Evolutionary conservation across 1,284 basidiomycete genomes (phyloP).

Genomic region (Golubevia sp.): DNA sequence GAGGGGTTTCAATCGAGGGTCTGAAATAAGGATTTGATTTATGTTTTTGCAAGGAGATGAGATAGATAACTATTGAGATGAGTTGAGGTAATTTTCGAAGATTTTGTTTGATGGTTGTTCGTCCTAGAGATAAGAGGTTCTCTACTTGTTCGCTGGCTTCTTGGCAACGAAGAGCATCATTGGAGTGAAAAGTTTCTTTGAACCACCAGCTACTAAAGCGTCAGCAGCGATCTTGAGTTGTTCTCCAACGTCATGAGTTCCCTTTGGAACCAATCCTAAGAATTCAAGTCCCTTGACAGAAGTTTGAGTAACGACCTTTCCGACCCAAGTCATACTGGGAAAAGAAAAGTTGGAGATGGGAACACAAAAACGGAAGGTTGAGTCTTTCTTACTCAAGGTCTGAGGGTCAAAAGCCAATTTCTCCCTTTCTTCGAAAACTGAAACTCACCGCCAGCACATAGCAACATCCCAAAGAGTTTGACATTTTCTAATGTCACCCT

Average conservation of each 20-base stretch:
- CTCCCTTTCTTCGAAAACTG: no score
- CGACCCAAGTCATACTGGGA: conserved; percentile 86
- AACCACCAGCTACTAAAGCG: conserved; percentile 81
- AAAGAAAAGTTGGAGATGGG: conserved; percentile 69
- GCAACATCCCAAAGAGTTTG: conserved; percentile 87
- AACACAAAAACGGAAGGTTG: neutral
- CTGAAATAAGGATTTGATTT: no score
- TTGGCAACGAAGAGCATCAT: conserved; percentile 44
- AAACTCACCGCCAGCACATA: conserved; percentile 31
- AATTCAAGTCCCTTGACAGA: conserved; percentile 78
- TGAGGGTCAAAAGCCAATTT: no score
- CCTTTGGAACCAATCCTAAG: conserved; percentile 83
- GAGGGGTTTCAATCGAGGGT: no score
- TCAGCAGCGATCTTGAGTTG: conserved; percentile 81
- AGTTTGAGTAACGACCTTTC: conserved; percentile 82
- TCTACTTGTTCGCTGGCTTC: conserved; percentile 3
- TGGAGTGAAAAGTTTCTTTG: conserved; percentile 72
- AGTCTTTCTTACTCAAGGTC: no score
- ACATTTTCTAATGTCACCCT: conserved; percentile 87
- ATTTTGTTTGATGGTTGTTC: no score
- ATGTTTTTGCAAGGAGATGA: no score
- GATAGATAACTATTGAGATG: no score
- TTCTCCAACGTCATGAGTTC: conserved; percentile 89
- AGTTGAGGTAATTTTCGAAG: no score
- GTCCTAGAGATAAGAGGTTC: no score